These are phyloP conservation scores for Ganoderma leucocontextum DNA, from an alignment of 1,284 basidiomycete genomes.

Conservation along the genomic window DNA sequence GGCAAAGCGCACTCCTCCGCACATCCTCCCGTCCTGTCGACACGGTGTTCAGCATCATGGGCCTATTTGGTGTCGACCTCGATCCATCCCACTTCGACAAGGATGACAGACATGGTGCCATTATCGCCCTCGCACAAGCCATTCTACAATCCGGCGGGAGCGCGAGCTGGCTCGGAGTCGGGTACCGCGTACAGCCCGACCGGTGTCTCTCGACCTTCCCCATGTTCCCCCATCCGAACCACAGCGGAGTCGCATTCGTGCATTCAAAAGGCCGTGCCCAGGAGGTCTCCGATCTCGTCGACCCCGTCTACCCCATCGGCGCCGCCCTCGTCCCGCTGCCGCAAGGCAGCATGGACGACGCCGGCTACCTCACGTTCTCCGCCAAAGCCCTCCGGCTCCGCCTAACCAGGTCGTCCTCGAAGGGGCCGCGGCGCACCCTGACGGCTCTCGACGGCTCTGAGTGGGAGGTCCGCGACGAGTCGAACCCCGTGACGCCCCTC, in stretches of 20 bases:
- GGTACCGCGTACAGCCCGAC: constrained; percentile 21
- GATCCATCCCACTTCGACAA: constrained; percentile 28
- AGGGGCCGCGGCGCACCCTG: constrained; percentile 1
- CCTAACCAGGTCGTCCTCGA: neutral
- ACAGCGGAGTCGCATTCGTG: constrained; percentile 9
- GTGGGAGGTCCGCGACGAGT: constrained; percentile 13
- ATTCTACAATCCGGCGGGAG: constrained; percentile 33
- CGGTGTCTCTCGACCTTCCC: constrained; percentile 35
- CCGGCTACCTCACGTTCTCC: constrained; percentile 18
- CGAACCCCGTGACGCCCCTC: neutral
- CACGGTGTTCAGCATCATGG: constrained; percentile 43
- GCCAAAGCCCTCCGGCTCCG: constrained; percentile 12
- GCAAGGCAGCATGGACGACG: constrained; percentile 22
- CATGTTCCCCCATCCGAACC: constrained; percentile 34
- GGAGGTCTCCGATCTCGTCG: constrained; percentile 17
- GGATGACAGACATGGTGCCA: constrained; percentile 36
- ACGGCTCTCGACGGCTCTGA: constrained; percentile 20
- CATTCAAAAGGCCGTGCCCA: constrained; percentile 1
- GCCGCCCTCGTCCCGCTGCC: constrained; percentile 19
- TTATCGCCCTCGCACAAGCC: constrained; percentile 34
- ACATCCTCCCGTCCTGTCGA: constrained; percentile 39
- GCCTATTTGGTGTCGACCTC: constrained; percentile 38
- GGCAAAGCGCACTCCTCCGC: constrained; percentile 36
- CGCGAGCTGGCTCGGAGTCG: constrained; percentile 36
- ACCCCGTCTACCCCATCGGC: constrained; percentile 12